phyloP scores from a whole-genome alignment of 1,284 basidiomycete genomes.

The Malassezia caprae region DNA sequence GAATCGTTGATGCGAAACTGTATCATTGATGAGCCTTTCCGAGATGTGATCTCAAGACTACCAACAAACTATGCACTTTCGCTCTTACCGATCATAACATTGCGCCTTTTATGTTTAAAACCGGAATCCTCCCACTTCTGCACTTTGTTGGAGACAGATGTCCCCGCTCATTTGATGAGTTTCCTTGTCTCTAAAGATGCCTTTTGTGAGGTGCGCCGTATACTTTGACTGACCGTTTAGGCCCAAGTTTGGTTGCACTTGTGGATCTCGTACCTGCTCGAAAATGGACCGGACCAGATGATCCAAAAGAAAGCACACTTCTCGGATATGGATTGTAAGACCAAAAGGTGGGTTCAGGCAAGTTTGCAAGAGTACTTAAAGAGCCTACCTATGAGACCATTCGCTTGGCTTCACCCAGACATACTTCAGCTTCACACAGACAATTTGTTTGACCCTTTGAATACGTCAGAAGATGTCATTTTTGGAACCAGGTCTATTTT shows the following conservation, averaged over 20 bases:
- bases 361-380: not conserved
- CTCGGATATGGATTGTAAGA: not conserved
- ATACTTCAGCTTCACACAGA: not conserved
- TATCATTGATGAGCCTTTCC: not conserved
- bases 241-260: not conserved
- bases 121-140: not conserved
- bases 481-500: constrained; percentile 2
- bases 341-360: not conserved
- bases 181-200: not conserved
- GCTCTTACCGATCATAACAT: not conserved
- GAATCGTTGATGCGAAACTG: not conserved
- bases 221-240: not conserved
- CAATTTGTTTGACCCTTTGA: not conserved
- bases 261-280: not conserved
- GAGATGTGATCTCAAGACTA: not conserved
- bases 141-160: not conserved
- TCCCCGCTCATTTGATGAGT: not conserved
- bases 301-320: not conserved
- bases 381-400: not conserved
- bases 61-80: not conserved
- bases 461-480: not conserved
- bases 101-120: not conserved
- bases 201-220: constrained; percentile 1
- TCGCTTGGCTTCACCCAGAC: constrained; percentile 7
- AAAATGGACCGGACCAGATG: not conserved